Evolutionary conservation across 1,284 basidiomycete species (phyloP).

Genomic region (Ustilago trichophora): DNA sequence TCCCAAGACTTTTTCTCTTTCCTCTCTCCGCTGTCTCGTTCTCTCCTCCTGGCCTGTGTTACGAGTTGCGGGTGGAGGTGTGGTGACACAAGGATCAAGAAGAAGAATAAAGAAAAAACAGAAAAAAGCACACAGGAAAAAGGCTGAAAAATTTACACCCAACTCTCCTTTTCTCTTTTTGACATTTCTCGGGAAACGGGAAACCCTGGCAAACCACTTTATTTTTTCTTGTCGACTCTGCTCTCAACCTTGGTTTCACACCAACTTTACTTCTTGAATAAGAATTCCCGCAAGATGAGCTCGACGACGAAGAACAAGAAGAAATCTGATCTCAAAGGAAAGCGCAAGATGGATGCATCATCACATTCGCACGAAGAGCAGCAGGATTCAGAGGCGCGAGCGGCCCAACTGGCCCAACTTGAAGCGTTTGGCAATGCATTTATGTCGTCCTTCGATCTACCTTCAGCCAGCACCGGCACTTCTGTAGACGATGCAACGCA

Average conservation of each 20-base stretch:
- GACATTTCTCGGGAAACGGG: slow-evolving; percentile 31
- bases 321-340: slow-evolving; percentile 1
- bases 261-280: too few relatives aligned
- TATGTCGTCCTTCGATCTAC: slow-evolving; percentile 34
- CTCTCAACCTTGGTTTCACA: too few relatives aligned
- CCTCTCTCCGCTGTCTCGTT: too few relatives aligned
- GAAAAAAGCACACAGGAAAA: slow-evolving; percentile 1
- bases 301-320: too few relatives aligned
- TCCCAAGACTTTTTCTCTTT: too few relatives aligned
- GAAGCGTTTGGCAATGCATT: slow-evolving; percentile 42
- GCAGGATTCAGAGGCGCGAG: slow-evolving; percentile 3
- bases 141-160: background rate
- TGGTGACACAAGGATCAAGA: background rate
- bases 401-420: slow-evolving; percentile 32
- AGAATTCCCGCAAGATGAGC: too few relatives aligned
- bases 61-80: background rate
- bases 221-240: too few relatives aligned
- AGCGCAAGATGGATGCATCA: slow-evolving; percentile 4
- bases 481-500: background rate
- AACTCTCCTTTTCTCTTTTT: too few relatives aligned
- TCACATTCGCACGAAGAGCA: background rate
- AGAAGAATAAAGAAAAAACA: too few relatives aligned
- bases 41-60: background rate
- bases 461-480: background rate
- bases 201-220: slow-evolving; percentile 28